Base-by-base conservation (phyloP, 495 filamentous ascomycete species). In the Annulohypoxylon moriforme region DNA sequence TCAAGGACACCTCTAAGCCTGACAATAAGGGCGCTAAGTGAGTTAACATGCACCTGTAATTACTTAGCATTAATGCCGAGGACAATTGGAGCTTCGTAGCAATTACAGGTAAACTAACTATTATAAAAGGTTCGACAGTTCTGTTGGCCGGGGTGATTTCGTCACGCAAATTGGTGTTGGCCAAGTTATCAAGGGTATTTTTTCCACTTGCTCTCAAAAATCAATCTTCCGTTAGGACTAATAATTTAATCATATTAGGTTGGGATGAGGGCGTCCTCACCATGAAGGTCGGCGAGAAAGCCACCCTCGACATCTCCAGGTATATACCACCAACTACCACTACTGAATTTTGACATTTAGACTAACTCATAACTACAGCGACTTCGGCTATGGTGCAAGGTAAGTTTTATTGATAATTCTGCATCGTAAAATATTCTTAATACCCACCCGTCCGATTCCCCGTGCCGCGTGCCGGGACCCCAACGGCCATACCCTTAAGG, bases 241-340 rank as follows among this genome's bases (percentile, higher is more conserved):
- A 78, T 40, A n/a, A 5, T 47, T 71, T 20, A 38, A 33, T 44
- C 22, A 24, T 36, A 46, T 47, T 75, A 94, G 93, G 93, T 49
- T 97, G 93, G 93, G 93, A 97, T 68, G 89, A 94, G 84, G 93
- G 91, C 65, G 92, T 97, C 29, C 80, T 87, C 22, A 82, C 88
- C 67, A 95, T 97, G 92, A 89, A 84, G 69, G 82, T 93, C 9
- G 93, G 93, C 69, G 93, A 96, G 85, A 91, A 90, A 80, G 89
- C 92, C 24, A 90, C 89, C 16, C 81, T 97, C 67, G 92, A 89
- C 34, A 96, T 96, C 70, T 85, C 88, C 27, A 86, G 87, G 93
- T 94, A 84, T 77, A 80, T 22, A 22, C n/a, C 29, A 16, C 46
- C 20, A 18, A 20, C 8, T 31, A 14, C 60, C 24, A 60, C 46